Base-by-base conservation (phyloP, 2,329 filamentous ascomycete genomes). In the Aspergillus clavatus region DNA sequence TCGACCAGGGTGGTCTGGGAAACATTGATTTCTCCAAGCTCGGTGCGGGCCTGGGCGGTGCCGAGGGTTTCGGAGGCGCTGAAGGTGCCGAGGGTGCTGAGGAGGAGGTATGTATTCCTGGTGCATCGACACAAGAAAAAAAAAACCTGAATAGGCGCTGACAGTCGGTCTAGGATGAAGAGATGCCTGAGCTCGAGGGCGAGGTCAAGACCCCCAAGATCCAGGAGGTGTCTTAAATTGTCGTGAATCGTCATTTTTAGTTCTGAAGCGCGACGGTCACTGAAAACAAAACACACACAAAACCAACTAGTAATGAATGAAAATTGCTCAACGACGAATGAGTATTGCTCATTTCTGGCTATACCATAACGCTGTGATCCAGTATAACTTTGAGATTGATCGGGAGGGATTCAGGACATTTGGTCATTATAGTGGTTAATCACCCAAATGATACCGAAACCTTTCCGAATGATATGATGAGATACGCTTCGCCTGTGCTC, bases 11-110 rank as follows among this genome's bases (percentile, higher is more conserved):
- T 56, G 87, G 89, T 69, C 88, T 93, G 54, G 83, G 86, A 60
- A 87, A 87, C 61, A 93, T 95, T 65, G 89, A 95, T 73, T 95
- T 95, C 82, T 93, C 87, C 61, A 94, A 95, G 78, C 84, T 95
- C 52, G 84, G 83, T 53, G 52, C 52, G 18, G 84, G 78, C 52
- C 81, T 77, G 54, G 77, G 64, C 44, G 67, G 56, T 33, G 56
- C 68, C 33, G 58, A 54, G 27, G 80, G 76, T 21, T 66, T 63
- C 40, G 71, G 61, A 3, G 65, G 58, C 38, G 58, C 58, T 57
- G 65, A 64, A 47, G 42, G 62, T 37, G 65, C 52, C 16, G 66
- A 59, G 36, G 72, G 55, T 21, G n/a, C n/a, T n/a, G 65, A 61
- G 7, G 72, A 65, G n/a, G 72, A 67, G 38, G 69, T 69, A 29